Evolutionary conservation across 2,329 filamentous ascomycete species (phyloP).

Genomic region (Moelleriella libera): DNA sequence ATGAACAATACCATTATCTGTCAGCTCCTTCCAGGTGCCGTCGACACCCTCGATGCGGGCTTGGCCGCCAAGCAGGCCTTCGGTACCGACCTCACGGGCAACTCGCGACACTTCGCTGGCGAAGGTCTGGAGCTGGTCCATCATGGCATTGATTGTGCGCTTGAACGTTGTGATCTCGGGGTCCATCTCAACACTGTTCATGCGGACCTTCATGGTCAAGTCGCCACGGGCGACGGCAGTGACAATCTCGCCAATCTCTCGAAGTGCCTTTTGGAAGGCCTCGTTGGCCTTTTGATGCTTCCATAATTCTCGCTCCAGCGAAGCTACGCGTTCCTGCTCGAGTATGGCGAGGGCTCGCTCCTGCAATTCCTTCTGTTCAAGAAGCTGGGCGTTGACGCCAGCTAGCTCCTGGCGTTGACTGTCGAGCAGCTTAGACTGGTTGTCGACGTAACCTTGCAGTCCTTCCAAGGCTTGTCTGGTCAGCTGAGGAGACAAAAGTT

Average conservation of each 20-base stretch:
- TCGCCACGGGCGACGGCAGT: conserved; percentile 92
- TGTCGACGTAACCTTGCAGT: conserved; percentile 79
- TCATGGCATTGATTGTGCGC: conserved; percentile 97
- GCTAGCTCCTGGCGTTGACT: conserved; percentile 76
- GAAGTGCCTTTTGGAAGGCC: conserved; percentile 92
- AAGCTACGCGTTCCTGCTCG: conserved; percentile 75
- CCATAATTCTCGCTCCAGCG: conserved; percentile 82
- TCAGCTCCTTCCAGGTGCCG: conserved; percentile 95
- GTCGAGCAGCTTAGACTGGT: conserved; percentile 84
- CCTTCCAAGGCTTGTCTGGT: conserved; percentile 75
- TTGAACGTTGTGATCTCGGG: conserved; percentile 97
- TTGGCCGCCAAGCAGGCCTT: conserved; percentile 86
- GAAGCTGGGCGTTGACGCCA: conserved; percentile 71
- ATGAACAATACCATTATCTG: conserved; percentile 50
- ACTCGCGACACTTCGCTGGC: conserved; percentile 92
- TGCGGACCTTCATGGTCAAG: conserved; percentile 89
- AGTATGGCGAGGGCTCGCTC: conserved; percentile 70
- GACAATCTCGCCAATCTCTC: conserved; percentile 94
- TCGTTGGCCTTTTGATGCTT: conserved; percentile 98
- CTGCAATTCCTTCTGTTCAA: conserved; percentile 74
- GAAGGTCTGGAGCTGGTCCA: conserved; percentile 94
- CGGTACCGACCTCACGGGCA: conserved; percentile 89
- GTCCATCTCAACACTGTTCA: conserved; percentile 94
- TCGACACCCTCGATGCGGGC: conserved; percentile 88
- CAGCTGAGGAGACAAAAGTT: conserved; percentile 32